These are phyloP conservation scores for Geum urbanum DNA, from an alignment of 306 rosid genomes.

Conservation along the genomic window DNA sequence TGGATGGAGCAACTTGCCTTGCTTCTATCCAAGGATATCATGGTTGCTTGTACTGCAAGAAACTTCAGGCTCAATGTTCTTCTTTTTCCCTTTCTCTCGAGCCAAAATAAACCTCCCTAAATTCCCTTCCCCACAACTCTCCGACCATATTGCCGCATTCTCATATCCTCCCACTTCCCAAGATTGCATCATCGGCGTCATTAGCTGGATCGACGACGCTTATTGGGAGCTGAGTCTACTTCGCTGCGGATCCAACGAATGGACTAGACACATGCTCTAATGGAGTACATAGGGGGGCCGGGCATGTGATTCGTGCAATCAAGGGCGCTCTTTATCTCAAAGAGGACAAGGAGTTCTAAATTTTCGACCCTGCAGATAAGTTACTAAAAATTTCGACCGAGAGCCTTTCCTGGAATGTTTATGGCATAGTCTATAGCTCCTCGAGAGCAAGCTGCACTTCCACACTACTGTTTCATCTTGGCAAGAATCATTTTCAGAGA, in stretches of 20 bases:
- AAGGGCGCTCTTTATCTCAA: background rate
- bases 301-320: background rate
- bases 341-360: conserved; percentile 3
- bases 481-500: background rate
- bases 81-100: conserved; percentile 31
- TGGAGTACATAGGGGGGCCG: no score
- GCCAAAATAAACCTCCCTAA: conserved; percentile 32
- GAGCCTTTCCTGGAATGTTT: background rate
- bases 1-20: conserved; percentile 32
- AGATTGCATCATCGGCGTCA: conserved; percentile 23
- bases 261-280: conserved; percentile 5
- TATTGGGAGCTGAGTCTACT: conserved; percentile 12
- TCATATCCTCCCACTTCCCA: conserved; percentile 25
- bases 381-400: background rate
- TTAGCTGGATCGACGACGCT: background rate
- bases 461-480: background rate
- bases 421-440: no score
- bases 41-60: conserved; percentile 31
- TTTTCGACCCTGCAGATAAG: background rate
- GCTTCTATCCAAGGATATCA: conserved; percentile 32
- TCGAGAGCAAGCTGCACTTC: background rate
- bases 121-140: conserved; percentile 13
- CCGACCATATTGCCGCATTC: conserved; percentile 24
- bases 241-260: background rate
- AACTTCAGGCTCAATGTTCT: conserved; percentile 19